Evolutionary conservation across 2,329 filamentous ascomycete species (phyloP), one percentile per base, ranked within the genome.

Genomic region (Aspergillus sp.): DNA sequence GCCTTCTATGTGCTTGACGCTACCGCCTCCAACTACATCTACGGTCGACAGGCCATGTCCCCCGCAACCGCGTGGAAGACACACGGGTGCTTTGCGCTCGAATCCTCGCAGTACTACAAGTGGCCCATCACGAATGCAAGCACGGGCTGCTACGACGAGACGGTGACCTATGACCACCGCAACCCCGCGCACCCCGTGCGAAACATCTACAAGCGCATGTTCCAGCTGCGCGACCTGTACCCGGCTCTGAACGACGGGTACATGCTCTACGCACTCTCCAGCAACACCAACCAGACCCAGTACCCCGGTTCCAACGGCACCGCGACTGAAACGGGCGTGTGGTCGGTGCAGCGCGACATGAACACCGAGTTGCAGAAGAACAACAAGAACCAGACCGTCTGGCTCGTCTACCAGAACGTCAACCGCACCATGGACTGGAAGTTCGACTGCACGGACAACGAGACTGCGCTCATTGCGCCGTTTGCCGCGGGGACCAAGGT

Each of bases 21-120:
- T 60, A 88, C 86, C 0, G 87, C 87, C 3, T 76, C 77, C 59
- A 89, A 89, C 68, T 89, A 89, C 69, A 81, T 89, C 46, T 89
- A 86, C 69, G 87, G 87, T 25, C 83, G 87, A 66, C 84, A 87
- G 69, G 77, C 87, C 2, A 88, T 89, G 82, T 83, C 84, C 7
- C 81, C 85, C 3, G 80, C 85, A 1, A 82, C 82, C 2, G 87
- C 87, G 2, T 89, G 87, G 87, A 84, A 87, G 67, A 80, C 82
- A 43, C 87, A 89, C 66, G 87, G 87, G 6, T 89, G 87, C 70
- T 89, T 88, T 73, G 76, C 77, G 11, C 78, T 88, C 3, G 79
- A 80, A n/a, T 83, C 83, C 30, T 81, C 80, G 2, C 84, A 88
- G 63, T 87, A 88, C 68, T 84, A 81, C 66, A 68, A 85, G 6